These are phyloP conservation scores for Colletotrichum gloeosporioides DNA, from an alignment of 2,329 filamentous ascomycete species.

Conservation along the genomic window DNA sequence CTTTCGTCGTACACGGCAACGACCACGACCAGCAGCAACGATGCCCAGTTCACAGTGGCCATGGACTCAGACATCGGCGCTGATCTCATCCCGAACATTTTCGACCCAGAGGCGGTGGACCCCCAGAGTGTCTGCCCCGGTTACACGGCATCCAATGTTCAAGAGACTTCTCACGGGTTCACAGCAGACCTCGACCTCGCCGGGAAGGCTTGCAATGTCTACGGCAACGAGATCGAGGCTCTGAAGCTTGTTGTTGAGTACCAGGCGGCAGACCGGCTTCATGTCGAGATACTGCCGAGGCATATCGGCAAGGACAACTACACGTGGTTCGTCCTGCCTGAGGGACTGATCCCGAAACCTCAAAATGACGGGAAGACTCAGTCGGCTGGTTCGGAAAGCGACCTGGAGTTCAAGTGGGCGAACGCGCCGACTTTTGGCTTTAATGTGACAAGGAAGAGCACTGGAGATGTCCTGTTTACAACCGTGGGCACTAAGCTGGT, in stretches of 20 bases:
- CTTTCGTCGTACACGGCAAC: background rate
- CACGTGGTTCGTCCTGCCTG: constrained; percentile 71
- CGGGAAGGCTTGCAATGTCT: constrained; percentile 75
- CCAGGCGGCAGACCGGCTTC: constrained; percentile 68
- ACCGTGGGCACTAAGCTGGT: constrained; percentile 69
- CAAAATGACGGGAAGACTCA: background rate
- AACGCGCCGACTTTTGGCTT: constrained; percentile 71
- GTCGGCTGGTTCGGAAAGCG: constrained; percentile 44
- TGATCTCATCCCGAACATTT: constrained; percentile 9
- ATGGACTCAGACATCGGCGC: constrained; percentile 4
- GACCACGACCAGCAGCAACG: background rate
- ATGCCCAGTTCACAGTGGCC: background rate
- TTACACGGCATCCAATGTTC: constrained; percentile 68
- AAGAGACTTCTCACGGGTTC: constrained; percentile 57
- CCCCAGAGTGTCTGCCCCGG: constrained; percentile 63
- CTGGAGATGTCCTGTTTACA: constrained; percentile 70
- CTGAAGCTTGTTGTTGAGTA: constrained; percentile 73
- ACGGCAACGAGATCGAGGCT: constrained; percentile 75
- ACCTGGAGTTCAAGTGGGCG: constrained; percentile 59
- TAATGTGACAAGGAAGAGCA: constrained; percentile 62
- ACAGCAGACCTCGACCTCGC: constrained; percentile 75
- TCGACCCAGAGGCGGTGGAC: constrained; percentile 9
- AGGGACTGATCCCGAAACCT: constrained; percentile 66
- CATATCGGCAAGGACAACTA: constrained; percentile 65
- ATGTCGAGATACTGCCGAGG: constrained; percentile 73